Evolutionary conservation across 306 rosid genomes (phyloP).

Genomic region (Luffa aegyptiaca): DNA sequence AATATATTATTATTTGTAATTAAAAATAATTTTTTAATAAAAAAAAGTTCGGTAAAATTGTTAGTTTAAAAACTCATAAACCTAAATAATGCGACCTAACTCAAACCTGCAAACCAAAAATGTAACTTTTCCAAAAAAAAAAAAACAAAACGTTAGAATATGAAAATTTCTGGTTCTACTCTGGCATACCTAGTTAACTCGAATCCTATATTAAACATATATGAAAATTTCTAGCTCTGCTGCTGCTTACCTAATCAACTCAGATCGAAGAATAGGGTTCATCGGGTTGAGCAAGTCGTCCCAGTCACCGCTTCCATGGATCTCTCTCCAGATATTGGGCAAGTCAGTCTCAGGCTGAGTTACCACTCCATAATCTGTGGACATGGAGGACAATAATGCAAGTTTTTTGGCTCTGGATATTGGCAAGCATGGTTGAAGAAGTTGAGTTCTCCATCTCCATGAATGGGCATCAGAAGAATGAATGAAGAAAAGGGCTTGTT

Average conservation of each 20-base stretch:
- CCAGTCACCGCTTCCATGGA: constrained; percentile 70
- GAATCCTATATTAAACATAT: no score
- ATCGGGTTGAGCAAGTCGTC: constrained; percentile 62
- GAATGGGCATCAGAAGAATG: not conserved
- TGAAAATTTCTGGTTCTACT: no score
- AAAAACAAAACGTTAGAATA: no score
- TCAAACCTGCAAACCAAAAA: no score
- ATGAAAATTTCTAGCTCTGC: no score
- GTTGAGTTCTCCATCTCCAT: not conserved
- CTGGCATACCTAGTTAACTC: no score
- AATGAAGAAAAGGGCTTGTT: not conserved
- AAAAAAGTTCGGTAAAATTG: no score
- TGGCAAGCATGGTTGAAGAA: not conserved
- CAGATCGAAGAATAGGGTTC: constrained; percentile 46
- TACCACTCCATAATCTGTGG: not conserved
- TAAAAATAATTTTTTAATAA: no score
- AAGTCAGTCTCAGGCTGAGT: not conserved
- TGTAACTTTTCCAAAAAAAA: no score
- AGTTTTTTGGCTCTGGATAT: not conserved
- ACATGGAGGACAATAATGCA: not conserved
- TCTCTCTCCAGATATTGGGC: constrained; percentile 46
- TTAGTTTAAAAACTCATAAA: no score
- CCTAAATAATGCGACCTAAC: no score
- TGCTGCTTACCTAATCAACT: constrained; percentile 49
- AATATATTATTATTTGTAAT: no score